phyloP scores from a whole-genome alignment of 208 protist genomes.

The Crithidia thermophila region DNA sequence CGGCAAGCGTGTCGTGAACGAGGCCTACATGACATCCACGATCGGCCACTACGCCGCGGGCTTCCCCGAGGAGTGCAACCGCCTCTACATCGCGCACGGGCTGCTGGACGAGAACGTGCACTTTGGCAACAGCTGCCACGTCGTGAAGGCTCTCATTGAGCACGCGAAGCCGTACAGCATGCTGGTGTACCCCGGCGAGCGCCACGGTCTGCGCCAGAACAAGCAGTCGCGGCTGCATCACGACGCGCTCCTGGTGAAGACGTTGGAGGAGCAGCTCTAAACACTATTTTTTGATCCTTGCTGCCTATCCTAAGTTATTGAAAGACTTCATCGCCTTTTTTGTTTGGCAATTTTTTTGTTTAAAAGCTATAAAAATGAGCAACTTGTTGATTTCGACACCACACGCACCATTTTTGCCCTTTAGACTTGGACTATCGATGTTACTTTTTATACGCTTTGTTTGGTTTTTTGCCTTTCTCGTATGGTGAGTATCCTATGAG shows the following conservation, averaged over 20 bases:
- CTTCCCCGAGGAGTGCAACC: constrained; percentile 88
- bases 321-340: constrained; percentile 2
- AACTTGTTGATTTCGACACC: too few relatives aligned
- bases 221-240: constrained; percentile 67
- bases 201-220: constrained; percentile 86
- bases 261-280: constrained; percentile 61
- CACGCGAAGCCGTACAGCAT: constrained; percentile 87
- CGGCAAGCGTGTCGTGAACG: constrained; percentile 20
- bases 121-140: constrained; percentile 76
- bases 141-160: constrained; percentile 79
- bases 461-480: too few relatives aligned
- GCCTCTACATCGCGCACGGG: constrained; percentile 92
- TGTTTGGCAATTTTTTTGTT: background rate
- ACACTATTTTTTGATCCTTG: too few relatives aligned
- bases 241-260: constrained; percentile 78
- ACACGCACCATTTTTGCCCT: too few relatives aligned
- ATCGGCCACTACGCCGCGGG: constrained; percentile 62
- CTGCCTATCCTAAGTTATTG: constrained; percentile 13
- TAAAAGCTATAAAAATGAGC: too few relatives aligned
- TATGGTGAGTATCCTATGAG: too few relatives aligned
- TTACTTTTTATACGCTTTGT: too few relatives aligned
- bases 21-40: constrained; percentile 63
- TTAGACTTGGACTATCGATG: too few relatives aligned
- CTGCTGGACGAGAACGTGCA: constrained; percentile 96
- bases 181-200: constrained; percentile 88